Conservation (phyloP, 108 stramenopile species). For the Schizochytrium sp. region DNA sequence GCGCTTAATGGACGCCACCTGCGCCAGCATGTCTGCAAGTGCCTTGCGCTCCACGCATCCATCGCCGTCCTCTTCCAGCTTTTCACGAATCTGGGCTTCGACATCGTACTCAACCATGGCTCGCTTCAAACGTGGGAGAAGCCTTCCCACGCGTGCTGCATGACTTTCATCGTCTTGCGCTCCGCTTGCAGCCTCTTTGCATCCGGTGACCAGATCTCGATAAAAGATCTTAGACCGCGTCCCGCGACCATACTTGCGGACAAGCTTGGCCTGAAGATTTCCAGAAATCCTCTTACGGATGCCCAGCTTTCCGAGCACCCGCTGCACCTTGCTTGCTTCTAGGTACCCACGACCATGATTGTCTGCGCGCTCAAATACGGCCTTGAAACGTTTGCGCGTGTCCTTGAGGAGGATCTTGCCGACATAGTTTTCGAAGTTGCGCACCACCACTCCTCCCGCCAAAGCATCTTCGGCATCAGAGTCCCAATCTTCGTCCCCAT, state of each 20-base stretch:
- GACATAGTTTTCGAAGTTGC: neutral
- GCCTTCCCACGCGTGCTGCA: neutral
- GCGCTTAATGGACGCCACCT: neutral
- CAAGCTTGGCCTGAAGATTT: neutral
- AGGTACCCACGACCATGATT: neutral
- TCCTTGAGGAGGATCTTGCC: neutral
- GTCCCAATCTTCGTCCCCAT: neutral
- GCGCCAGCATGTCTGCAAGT: neutral
- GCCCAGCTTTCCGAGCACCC: neutral
- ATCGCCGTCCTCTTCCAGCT: neutral
- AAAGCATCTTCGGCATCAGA: neutral
- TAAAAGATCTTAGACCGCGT: neutral
- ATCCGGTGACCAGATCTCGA: neutral
- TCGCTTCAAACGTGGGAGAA: neutral
- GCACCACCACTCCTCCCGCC: neutral
- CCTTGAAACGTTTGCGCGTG: neutral
- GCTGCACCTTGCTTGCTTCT: neutral
- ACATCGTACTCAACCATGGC: neutral
- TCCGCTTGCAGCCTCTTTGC: neutral
- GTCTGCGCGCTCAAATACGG: neutral
- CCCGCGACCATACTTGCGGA: neutral
- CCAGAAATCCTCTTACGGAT: neutral
- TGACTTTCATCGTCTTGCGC: neutral
- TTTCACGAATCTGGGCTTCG: neutral
- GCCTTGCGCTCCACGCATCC: neutral